Conservation (phyloP, 371 early-diverging fungal genomes). For the Rhizopus sp. region DNA sequence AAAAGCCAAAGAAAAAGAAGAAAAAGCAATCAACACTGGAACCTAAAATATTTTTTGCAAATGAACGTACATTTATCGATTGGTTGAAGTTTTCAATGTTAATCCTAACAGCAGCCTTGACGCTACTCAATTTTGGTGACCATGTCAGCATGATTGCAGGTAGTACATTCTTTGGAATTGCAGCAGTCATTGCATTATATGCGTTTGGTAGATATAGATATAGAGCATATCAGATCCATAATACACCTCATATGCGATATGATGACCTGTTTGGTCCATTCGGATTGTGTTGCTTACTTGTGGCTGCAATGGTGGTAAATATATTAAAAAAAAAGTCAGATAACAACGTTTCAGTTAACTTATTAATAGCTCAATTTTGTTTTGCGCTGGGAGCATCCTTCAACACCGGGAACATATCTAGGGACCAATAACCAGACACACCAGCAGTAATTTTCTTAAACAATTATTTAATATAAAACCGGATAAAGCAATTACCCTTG, state of each 20-base stretch:
- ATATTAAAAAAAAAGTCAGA: not conserved
- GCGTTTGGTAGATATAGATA: constrained; percentile 35
- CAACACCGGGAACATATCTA: constrained; percentile 9
- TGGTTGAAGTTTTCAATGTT: constrained; percentile 82
- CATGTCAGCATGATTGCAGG: constrained; percentile 33
- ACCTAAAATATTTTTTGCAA: constrained; percentile 82
- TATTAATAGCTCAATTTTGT: constrained; percentile 23
- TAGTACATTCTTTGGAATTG: constrained; percentile 35
- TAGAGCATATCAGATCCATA: constrained; percentile 39
- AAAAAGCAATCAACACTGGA: constrained; percentile 28
- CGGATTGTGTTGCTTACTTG: constrained; percentile 30
- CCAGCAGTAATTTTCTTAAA: constrained; percentile 4
- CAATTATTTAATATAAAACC: not conserved
- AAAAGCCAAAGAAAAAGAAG: constrained; percentile 28
- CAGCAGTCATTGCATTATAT: constrained; percentile 33
- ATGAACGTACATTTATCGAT: constrained; percentile 88
- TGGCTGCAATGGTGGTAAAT: constrained; percentile 30
- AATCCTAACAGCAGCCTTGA: constrained; percentile 68
- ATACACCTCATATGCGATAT: constrained; percentile 30
- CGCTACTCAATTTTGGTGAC: constrained; percentile 75
- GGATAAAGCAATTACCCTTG: no score
- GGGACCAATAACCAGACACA: constrained; percentile 18
- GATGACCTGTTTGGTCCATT: constrained; percentile 44
- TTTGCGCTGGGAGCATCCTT: constrained; percentile 20
- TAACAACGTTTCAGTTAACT: not conserved